Evolutionary conservation across 2,329 filamentous ascomycete species (phyloP), one percentile per base, ranked within the genome.

Genomic region (Pseudopithomyces chartarum): DNA sequence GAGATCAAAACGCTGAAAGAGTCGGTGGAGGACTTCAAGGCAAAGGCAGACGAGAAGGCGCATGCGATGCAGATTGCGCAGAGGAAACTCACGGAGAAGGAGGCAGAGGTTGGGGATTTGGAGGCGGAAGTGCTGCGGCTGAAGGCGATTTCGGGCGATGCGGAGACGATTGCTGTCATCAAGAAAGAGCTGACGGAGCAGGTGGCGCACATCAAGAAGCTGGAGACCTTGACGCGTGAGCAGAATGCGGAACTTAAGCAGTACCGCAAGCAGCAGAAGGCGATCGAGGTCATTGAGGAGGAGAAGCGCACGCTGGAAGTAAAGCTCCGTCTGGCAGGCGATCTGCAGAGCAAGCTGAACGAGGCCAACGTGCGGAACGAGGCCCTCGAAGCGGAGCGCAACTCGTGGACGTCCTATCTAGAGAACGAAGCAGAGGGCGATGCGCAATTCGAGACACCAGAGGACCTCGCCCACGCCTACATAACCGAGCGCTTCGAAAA

Each of bases 221-320:
- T 99, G 2, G 95, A 99, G 73, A 83, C 85, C 0, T 86, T 86
- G 34, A 97, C 92, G 60, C 84, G 91, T 22, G 91, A 96, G 48
- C 91, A 97, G 69, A 81, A 86, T 13, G 77, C 83, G 0, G 94
- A 99, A 72, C 79, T 99, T 34, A 91, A 90, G 65, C 89, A 92
- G 64, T 83, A 96, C 36, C 88, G 92, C 13, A 90, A 92, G 63
- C 79, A 89, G 3, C 88, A 92, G 73, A 94, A 91, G 76, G 91
- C 90, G n/a, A 88, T 97, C 1, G 91, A 97, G 69, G 85, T 99
- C 2, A 90, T 98, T 0, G 92, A 99, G 72, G 95, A 99, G 74
- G 92, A 99, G 79, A 98, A 98, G 80, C 84, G 91, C 59, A 86
- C 87, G 0, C 79, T 99, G 20, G 89, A 95, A 73, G 87, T 88